phyloP scores from a whole-genome alignment of 352 stramenopile species.

The Globisporangium yorkense region DNA sequence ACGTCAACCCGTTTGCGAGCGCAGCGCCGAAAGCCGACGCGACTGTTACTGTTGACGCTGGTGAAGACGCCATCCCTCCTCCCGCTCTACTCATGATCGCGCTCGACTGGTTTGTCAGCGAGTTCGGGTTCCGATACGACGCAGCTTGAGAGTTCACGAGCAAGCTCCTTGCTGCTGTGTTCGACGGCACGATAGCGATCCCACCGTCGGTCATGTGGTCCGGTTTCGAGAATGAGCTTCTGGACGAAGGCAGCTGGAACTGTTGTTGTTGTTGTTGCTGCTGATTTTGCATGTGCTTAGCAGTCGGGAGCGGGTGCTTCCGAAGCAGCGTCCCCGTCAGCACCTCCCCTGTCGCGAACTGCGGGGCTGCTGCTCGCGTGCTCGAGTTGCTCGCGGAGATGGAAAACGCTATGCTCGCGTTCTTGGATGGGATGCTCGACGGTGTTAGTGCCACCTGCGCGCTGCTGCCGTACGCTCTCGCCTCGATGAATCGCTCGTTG shows the following conservation, averaged over 20 bases:
- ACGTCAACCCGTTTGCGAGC: conserved; percentile 12
- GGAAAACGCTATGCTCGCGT: neutral
- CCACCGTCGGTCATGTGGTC: conserved; percentile 33
- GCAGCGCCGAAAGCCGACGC: conserved; percentile 31
- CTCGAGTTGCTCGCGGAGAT: neutral
- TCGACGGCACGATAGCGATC: conserved; percentile 40
- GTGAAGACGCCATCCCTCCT: conserved; percentile 15
- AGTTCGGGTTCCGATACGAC: conserved; percentile 10
- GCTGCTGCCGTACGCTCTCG: conserved; percentile 9
- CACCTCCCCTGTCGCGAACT: conserved; percentile 29
- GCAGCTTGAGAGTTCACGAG: conserved; percentile 16
- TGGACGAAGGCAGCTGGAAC: conserved; percentile 10
- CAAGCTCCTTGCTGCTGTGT: conserved; percentile 41
- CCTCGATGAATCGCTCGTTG: conserved; percentile 20
- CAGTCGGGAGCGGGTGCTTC: conserved; percentile 23
- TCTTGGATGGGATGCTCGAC: conserved; percentile 41
- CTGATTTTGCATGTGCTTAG: conserved; percentile 5
- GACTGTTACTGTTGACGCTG: conserved; percentile 39
- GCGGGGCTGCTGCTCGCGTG: conserved; percentile 9
- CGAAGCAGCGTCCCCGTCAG: conserved; percentile 39
- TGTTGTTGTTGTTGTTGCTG: conserved; percentile 6
- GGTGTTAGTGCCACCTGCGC: conserved; percentile 29
- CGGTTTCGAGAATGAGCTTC: conserved; percentile 27
- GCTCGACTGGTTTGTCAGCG: conserved; percentile 23
- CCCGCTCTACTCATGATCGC: conserved; percentile 12